Base-by-base conservation (phyloP, 2,329 filamentous ascomycete species). In the Geosmithia putterillii region DNA sequence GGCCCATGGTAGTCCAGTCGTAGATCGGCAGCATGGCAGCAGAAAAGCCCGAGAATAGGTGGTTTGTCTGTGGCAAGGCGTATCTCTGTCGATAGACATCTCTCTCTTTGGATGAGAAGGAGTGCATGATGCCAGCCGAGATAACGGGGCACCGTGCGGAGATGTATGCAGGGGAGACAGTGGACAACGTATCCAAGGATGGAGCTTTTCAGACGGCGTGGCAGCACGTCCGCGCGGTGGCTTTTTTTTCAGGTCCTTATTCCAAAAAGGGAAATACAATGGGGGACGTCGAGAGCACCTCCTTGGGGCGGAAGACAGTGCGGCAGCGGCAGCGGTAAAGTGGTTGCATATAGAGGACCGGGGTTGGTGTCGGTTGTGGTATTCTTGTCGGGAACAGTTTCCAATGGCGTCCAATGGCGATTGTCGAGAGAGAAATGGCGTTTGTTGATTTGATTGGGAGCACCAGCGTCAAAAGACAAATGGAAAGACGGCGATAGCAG, bases 401-500 rank as follows among this genome's bases (percentile, higher is more conserved):
- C 28, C 15, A 4, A 3, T 4, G 28, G 28, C 28, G 10, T 9
- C 28, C 28, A 32, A 14, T 12, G 28, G 28, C 28, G 15, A 14
- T 12, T 9, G 28, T 32, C 28, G 28, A 12, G 4, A 12, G 28
- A 32, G 28, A 3, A 12, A 32, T 32, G 28, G 28, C 15, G 28
- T 9, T 14, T 3, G 28, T 32, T 32, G 28, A 32, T 32, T 32
- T 32, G 28, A 12, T 32, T 32, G 28, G 15, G 28, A 32, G 28
- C 28, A 32, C 10, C 28, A 9, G 36, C n/a, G 12, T 38, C 20
- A 18, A 38, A n/a, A 38, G 39, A 32, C 21, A 41, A 41, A 41
- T 32, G 28, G 10, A 37, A 37, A 37, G 35, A 37, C 35, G 35
- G 32, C 15, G 57, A 58, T 62, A 58, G 59, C 61, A 66, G 57